A percentile compares a stretch with the other conserved stretches of the same genome.
These are phyloP conservation scores for Rubus idaeus DNA, from an alignment of 306 rosid genomes.

Conservation along the genomic window DNA sequence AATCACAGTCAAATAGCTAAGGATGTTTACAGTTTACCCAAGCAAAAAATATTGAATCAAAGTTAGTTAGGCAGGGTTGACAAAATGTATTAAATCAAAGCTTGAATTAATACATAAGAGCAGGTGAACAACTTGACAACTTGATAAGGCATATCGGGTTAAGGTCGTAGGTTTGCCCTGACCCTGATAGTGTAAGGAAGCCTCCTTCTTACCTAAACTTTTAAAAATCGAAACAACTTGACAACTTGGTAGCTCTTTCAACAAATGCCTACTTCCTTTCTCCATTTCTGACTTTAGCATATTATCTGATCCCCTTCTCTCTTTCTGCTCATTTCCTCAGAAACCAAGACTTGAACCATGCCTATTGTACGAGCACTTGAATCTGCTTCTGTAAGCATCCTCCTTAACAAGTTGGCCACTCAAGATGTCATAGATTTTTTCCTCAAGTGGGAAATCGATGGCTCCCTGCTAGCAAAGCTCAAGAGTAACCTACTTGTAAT, in stretches of 20 bases:
- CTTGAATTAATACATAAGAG: neutral
- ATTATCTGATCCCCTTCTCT: neutral
- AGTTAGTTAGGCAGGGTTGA: neutral
- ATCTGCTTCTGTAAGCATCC: constrained; percentile 19
- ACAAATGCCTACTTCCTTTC: neutral
- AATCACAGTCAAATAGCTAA: no score
- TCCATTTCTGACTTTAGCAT: neutral
- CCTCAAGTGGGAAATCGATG: constrained; percentile 6
- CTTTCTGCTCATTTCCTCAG: neutral
- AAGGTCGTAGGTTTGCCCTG: no score
- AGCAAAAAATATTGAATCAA: neutral
- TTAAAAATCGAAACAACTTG: no score
- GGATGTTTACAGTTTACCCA: no score
- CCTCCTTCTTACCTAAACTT: no score
- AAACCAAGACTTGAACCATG: constrained; percentile 3
- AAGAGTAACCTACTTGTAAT: neutral
- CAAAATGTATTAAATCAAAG: neutral
- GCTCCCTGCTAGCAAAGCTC: neutral
- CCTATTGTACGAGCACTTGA: constrained; percentile 12
- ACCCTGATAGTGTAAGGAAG: no score
- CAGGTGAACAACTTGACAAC: neutral
- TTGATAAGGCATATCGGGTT: no score
- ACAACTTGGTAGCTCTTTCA: neutral
- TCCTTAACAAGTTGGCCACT: constrained; percentile 16
- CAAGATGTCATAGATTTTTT: constrained; percentile 12